Evolutionary conservation across 306 rosid species (phyloP).

Genomic region (Castanea sativa): DNA sequence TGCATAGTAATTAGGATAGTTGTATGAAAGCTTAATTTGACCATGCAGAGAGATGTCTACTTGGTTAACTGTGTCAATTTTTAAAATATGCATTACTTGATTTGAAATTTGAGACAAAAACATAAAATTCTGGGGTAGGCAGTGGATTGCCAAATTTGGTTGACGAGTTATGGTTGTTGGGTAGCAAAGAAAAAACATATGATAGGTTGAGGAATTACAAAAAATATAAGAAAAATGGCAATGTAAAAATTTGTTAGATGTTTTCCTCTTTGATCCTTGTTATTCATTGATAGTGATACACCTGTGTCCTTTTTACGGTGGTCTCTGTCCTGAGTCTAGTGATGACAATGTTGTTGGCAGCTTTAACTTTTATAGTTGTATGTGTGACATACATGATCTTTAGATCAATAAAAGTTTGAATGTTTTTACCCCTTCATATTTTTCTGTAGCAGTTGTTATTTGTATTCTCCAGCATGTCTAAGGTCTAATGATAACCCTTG

Average conservation of each 20-base stretch:
- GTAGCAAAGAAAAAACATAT: too few relatives aligned
- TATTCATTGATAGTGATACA: neutral
- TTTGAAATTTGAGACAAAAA: neutral
- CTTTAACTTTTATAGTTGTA: neutral
- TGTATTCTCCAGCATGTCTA: neutral
- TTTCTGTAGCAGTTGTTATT: neutral
- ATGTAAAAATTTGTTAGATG: neutral
- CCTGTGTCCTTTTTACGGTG: neutral
- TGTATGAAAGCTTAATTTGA: neutral
- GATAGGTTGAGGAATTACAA: too few relatives aligned
- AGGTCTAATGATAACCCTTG: neutral
- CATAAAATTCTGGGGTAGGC: neutral
- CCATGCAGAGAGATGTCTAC: neutral
- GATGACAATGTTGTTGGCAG: neutral
- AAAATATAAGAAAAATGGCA: too few relatives aligned
- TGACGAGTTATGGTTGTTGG: too few relatives aligned
- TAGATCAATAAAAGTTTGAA: neutral
- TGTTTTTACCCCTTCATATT: neutral
- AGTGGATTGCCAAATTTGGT: neutral
- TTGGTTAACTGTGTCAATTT: neutral
- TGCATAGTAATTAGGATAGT: neutral
- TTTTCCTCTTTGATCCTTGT: neutral
- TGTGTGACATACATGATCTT: neutral
- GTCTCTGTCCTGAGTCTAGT: neutral
- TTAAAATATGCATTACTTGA: neutral